These are phyloP conservation scores for Dimocarpus longan DNA, from an alignment of 345 rosid genomes.

Conservation along the genomic window DNA sequence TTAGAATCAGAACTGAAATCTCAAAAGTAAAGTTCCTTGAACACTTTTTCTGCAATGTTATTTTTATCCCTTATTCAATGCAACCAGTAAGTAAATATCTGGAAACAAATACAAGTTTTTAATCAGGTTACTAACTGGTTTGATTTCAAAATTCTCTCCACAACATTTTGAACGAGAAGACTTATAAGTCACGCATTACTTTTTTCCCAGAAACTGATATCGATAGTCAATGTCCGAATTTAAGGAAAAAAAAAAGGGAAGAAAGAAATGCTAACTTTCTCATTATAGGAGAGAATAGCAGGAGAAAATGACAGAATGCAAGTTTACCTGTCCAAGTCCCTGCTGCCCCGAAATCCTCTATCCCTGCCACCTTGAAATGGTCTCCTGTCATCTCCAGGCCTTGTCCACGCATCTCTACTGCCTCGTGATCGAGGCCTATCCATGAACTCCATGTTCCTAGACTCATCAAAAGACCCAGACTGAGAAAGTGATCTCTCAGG, in stretches of 20 bases:
- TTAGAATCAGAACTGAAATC: not conserved
- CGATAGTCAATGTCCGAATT: not conserved
- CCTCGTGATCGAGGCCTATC: slow-evolving; percentile 90
- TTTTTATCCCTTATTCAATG: not conserved
- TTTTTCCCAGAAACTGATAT: not conserved
- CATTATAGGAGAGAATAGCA: not conserved
- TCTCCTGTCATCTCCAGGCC: slow-evolving; percentile 74
- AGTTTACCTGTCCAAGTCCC: slow-evolving; percentile 72
- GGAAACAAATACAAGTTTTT: not conserved
- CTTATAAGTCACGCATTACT: not conserved
- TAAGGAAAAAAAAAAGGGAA: not conserved
- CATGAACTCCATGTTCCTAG: slow-evolving; percentile 61
- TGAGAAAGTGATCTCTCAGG: slow-evolving; percentile 84
- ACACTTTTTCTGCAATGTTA: not conserved
- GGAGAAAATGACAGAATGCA: slow-evolving; percentile 4
- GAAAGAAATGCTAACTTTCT: not conserved
- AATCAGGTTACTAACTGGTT: not conserved
- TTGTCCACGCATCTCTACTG: slow-evolving; percentile 63
- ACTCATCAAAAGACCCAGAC: slow-evolving; percentile 74
- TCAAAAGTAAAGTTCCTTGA: not conserved
- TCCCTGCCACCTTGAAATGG: slow-evolving; percentile 79
- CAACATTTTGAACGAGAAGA: not conserved
- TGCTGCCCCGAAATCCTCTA: slow-evolving; percentile 70
- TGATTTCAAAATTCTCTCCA: slow-evolving; percentile 7
- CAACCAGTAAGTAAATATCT: not conserved